phyloP scores from a whole-genome alignment of 805 yeast genomes.

The Helenozyma rhizophorensis region DNA sequence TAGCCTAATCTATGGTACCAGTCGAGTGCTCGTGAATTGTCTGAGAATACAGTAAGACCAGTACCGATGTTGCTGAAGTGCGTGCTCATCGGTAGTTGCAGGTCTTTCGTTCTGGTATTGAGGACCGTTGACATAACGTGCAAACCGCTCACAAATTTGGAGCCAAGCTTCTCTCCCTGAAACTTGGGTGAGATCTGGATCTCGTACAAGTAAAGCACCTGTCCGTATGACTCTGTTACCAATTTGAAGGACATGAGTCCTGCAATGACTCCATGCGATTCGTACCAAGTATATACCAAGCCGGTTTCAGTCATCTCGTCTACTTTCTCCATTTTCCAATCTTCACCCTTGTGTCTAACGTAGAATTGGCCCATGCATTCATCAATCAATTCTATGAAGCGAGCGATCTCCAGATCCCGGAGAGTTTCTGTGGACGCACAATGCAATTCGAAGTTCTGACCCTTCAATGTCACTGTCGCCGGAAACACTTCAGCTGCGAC shows the following conservation, averaged over 20 bases:
- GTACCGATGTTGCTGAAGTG: constrained; percentile 22
- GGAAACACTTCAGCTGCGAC: neutral
- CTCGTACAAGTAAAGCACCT: constrained; percentile 50
- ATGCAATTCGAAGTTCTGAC: neutral
- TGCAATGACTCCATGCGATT: constrained; percentile 13
- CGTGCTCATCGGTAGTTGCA: neutral
- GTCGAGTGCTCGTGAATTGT: constrained; percentile 35
- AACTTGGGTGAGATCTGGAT: constrained; percentile 41
- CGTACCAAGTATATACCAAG: constrained; percentile 38
- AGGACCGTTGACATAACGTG: constrained; percentile 25
- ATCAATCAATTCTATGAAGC: constrained; percentile 22
- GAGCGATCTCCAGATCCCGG: neutral
- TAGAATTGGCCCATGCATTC: constrained; percentile 27
- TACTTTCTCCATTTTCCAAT: constrained; percentile 39
- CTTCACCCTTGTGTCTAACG: constrained; percentile 24
- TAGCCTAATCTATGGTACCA: constrained; percentile 46
- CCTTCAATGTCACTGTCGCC: neutral
- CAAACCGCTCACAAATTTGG: constrained; percentile 30
- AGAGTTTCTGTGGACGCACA: constrained; percentile 1
- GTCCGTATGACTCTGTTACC: constrained; percentile 34
- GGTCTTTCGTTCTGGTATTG: neutral
- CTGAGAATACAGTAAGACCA: constrained; percentile 48
- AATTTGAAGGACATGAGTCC: constrained; percentile 47
- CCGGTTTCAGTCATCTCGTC: constrained; percentile 48
- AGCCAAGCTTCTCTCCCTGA: constrained; percentile 38